These are phyloP conservation scores for Eragrostis curvula DNA, from an alignment of 176 grass and related monocot genomes.

Conservation along the genomic window DNA sequence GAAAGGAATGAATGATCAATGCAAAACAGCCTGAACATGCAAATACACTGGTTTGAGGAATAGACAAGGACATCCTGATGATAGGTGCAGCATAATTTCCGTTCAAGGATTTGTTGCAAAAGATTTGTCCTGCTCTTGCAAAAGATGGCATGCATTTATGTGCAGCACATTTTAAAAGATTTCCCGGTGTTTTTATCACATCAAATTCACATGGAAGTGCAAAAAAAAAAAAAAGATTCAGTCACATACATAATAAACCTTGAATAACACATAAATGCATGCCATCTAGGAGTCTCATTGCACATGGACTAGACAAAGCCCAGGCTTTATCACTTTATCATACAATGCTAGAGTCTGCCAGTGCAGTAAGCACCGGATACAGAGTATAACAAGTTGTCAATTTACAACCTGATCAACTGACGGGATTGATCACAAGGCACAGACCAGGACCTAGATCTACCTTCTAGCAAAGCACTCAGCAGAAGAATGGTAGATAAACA, in stretches of 20 bases:
- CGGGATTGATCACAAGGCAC: slow-evolving; percentile 43
- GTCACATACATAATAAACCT: not conserved
- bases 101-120: not conserved
- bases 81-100: not conserved
- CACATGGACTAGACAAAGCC: slow-evolving; percentile 8
- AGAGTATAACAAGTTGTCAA: slow-evolving; percentile 19
- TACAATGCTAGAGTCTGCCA: slow-evolving; percentile 34
- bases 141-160: too few relatives aligned
- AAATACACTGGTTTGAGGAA: slow-evolving; percentile 6
- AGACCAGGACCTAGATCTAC: slow-evolving; percentile 28
- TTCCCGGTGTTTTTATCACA: too few relatives aligned
- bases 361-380: slow-evolving; percentile 23
- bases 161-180: too few relatives aligned
- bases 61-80: not conserved
- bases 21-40: not conserved
- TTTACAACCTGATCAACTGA: slow-evolving; percentile 45
- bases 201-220: not conserved
- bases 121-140: too few relatives aligned
- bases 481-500: not conserved
- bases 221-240: not conserved
- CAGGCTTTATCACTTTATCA: slow-evolving; percentile 5
- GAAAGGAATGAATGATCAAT: not conserved
- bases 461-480: slow-evolving; percentile 27
- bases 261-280: slow-evolving; percentile 4
- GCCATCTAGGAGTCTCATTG: not conserved